Conservation (phyloP, 2,329 filamentous ascomycete genomes). For the Coleophoma eucalyptorum region DNA sequence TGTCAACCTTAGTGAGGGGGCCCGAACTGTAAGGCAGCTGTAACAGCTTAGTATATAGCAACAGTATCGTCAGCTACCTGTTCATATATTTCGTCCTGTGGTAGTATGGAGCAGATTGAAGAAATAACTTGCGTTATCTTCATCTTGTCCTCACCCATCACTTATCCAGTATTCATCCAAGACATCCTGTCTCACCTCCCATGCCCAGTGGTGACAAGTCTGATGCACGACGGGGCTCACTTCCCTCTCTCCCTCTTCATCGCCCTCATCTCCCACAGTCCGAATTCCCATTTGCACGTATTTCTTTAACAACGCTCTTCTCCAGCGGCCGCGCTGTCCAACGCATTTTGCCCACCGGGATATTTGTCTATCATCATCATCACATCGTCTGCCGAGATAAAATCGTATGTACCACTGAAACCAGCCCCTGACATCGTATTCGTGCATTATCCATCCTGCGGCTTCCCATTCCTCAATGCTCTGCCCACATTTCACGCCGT, state of each 20-base stretch:
- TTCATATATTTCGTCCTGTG: too few relatives aligned
- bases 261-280: constrained; percentile 41
- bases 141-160: too few relatives aligned
- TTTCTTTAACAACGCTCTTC: constrained; percentile 45
- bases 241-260: constrained; percentile 30
- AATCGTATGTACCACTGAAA: too few relatives aligned
- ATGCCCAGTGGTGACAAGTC: constrained; percentile 54
- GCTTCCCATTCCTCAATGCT: constrained; percentile 52
- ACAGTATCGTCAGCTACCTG: too few relatives aligned
- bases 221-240: constrained; percentile 53
- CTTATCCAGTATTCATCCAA: constrained; percentile 39
- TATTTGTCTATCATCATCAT: too few relatives aligned
- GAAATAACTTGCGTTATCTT: too few relatives aligned
- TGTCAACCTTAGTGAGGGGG: too few relatives aligned
- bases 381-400: too few relatives aligned
- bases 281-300: constrained; percentile 42
- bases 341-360: constrained; percentile 50
- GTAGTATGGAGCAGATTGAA: too few relatives aligned
- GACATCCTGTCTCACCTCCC: constrained; percentile 44
- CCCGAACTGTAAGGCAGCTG: too few relatives aligned
- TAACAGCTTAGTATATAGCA: too few relatives aligned
- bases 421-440: constrained; percentile 46
- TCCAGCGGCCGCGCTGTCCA: constrained; percentile 46
- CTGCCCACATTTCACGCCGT: constrained; percentile 47
- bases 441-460: constrained; percentile 50